Conservation (phyloP, 2,329 filamentous ascomycete species). For the Aspergillus glaucus region DNA sequence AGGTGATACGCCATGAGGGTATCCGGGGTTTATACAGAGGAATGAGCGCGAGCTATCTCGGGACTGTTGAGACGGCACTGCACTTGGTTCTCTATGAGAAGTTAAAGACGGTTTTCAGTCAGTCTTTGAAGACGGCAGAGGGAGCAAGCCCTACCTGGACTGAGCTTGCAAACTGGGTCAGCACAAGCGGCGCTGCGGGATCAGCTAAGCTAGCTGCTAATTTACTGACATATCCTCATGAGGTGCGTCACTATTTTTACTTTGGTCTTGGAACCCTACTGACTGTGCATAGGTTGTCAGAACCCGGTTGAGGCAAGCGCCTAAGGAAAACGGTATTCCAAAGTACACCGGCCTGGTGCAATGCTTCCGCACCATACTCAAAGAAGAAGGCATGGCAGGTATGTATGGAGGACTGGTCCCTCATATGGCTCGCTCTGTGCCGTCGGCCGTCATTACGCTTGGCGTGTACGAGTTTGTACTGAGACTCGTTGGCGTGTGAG, state of each 20-base stretch:
- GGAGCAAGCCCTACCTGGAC: constrained; percentile 16
- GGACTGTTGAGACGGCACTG: constrained; percentile 30
- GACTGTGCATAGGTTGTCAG: constrained; percentile 24
- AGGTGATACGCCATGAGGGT: constrained; percentile 81
- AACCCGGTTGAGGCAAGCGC: constrained; percentile 31
- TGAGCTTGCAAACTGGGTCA: constrained; percentile 22
- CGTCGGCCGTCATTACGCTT: constrained; percentile 31
- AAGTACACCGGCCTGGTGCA: constrained; percentile 33
- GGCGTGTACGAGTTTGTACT: constrained; percentile 34
- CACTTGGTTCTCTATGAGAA: constrained; percentile 33
- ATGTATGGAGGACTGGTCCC: constrained; percentile 32
- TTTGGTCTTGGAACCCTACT: not conserved
- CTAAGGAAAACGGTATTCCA: constrained; percentile 26
- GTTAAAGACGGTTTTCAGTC: constrained; percentile 23
- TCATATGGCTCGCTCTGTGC: constrained; percentile 31
- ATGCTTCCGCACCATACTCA: constrained; percentile 28
- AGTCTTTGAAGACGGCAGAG: constrained; percentile 14
- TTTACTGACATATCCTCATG: constrained; percentile 30
- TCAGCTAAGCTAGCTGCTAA: constrained; percentile 29
- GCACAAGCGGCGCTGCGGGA: constrained; percentile 28
- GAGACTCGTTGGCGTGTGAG: constrained; percentile 9
- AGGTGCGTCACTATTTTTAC: constrained; percentile 15
- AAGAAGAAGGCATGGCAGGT: constrained; percentile 30
- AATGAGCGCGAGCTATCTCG: constrained; percentile 61
- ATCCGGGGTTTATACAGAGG: constrained; percentile 82